Percentiles rank a stretch among this genome's conserved stretches.
Conservation (phyloP, 257 asterid genomes). For the Primulina tabacum region DNA sequence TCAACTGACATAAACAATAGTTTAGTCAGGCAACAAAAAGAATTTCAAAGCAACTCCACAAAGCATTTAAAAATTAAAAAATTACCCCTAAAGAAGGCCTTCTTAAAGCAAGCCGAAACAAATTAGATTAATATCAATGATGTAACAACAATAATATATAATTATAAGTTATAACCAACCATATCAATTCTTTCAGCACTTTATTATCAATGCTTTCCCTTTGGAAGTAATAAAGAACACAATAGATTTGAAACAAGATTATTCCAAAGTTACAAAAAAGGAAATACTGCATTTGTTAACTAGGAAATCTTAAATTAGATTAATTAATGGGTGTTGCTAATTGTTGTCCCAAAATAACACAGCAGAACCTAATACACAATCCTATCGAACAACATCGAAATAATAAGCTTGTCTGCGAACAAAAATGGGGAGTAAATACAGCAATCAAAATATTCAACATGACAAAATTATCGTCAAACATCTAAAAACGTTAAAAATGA, state of each 20-base stretch:
- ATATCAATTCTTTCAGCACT: neutral
- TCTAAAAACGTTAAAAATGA: neutral
- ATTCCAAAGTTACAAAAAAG: constrained; percentile 24
- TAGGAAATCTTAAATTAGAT: constrained; percentile 3
- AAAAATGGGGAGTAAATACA: neutral
- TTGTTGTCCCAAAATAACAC: neutral
- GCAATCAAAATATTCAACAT: neutral
- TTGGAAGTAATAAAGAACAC: constrained; percentile 22
- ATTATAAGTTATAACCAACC: neutral
- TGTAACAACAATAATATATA: neutral
- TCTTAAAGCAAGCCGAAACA: neutral
- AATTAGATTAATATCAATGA: neutral
- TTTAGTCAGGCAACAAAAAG: neutral
- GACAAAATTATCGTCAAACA: neutral
- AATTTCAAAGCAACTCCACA: neutral
- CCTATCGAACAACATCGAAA: constrained; percentile 9
- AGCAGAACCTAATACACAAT: constrained; percentile 13
- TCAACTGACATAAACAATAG: neutral
- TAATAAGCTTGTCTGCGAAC: neutral
- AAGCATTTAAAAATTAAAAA: neutral
- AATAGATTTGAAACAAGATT: neutral
- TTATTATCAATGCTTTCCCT: constrained; percentile 12
- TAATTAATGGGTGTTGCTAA: neutral
- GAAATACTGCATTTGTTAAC: neutral
- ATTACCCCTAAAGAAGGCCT: neutral